Percentiles rank a stretch among this genome's conserved stretches.
phyloP scores from a whole-genome alignment of 2,329 filamentous ascomycete genomes.

The Colletotrichum agaves region DNA sequence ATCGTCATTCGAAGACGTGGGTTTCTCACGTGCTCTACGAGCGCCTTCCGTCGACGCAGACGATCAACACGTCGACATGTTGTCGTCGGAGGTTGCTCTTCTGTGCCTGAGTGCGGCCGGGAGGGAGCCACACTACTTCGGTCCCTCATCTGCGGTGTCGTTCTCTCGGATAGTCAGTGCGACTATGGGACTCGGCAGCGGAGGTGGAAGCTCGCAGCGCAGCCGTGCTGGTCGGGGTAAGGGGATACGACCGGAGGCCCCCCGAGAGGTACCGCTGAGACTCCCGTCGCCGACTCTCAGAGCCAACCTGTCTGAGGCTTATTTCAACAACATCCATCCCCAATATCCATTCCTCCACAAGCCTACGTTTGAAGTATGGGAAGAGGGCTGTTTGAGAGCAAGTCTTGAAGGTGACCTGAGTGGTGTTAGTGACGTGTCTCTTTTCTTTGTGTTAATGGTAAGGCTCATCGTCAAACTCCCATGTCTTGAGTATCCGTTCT shows the following conservation, averaged over 20 bases:
- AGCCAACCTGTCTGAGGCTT: conserved; percentile 43
- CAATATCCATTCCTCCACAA: conserved; percentile 52
- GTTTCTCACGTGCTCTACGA: conserved; percentile 1
- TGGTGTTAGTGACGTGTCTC: neutral
- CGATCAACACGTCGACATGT: conserved; percentile 34
- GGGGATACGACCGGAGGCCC: neutral
- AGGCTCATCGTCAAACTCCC: neutral
- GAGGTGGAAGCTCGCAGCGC: conserved; percentile 27
- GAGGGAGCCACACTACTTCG: conserved; percentile 50
- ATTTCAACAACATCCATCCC: conserved; percentile 50
- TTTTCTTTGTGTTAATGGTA: conserved; percentile 40
- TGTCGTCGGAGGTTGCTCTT: conserved; percentile 47
- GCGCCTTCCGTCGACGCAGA: conserved; percentile 14
- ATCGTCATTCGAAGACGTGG: conserved; percentile 3
- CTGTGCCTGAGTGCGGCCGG: conserved; percentile 46
- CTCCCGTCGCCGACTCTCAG: conserved; percentile 37
- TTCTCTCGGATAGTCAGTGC: conserved; percentile 46
- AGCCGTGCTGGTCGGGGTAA: conserved; percentile 8
- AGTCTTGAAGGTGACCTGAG: conserved; percentile 3
- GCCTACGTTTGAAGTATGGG: conserved; percentile 47
- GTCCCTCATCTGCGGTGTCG: conserved; percentile 48
- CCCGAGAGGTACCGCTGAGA: conserved; percentile 15
- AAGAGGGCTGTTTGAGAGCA: conserved; percentile 40
- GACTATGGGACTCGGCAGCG: conserved; percentile 37
- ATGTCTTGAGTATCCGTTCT: neutral